Percentiles rank a stretch among this genome's conserved stretches.
These are phyloP conservation scores for Globisporangium apiculatum DNA, from an alignment of 352 stramenopile genomes.

Conservation along the genomic window DNA sequence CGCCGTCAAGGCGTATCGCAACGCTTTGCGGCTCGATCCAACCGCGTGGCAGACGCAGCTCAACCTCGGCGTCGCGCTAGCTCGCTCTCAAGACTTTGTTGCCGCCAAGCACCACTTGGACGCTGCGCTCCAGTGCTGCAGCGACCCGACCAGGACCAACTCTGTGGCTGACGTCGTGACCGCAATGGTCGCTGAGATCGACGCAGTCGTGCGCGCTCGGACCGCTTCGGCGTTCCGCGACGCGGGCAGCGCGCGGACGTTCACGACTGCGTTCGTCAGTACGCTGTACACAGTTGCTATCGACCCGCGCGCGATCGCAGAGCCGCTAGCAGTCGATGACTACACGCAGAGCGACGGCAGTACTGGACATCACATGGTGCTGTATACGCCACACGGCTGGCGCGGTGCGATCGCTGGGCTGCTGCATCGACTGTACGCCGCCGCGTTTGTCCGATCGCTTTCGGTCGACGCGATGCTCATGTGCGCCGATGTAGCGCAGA, in stretches of 20 bases:
- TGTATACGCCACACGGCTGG: slow-evolving; percentile 21
- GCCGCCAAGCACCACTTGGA: slow-evolving; percentile 40
- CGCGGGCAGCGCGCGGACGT: slow-evolving; percentile 24
- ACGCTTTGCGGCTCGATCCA: slow-evolving; percentile 31
- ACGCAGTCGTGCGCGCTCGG: slow-evolving; percentile 21
- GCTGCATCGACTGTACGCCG: slow-evolving; percentile 29
- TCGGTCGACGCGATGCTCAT: slow-evolving; percentile 20
- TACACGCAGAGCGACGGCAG: slow-evolving; percentile 16
- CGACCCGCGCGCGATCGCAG: not conserved
- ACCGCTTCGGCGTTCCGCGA: slow-evolving; percentile 28
- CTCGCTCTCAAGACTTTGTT: slow-evolving; percentile 39
- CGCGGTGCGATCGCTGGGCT: slow-evolving; percentile 30
- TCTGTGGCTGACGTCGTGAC: slow-evolving; percentile 2
- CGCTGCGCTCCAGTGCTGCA: slow-evolving; percentile 14
- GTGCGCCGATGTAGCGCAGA: slow-evolving; percentile 12
- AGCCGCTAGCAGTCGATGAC: slow-evolving; percentile 11
- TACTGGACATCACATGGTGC: not conserved
- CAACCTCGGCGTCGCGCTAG: slow-evolving; percentile 39
- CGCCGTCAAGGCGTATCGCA: slow-evolving; percentile 39
- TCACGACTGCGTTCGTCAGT: slow-evolving; percentile 43
- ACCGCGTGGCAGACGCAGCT: slow-evolving; percentile 36
- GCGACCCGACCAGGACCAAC: not conserved
- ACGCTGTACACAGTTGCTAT: slow-evolving; percentile 21
- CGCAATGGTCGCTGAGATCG: slow-evolving; percentile 42
- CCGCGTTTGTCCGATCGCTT: slow-evolving; percentile 14